Conservation (phyloP, 345 rosid species). For the Nasturtium officinale region DNA sequence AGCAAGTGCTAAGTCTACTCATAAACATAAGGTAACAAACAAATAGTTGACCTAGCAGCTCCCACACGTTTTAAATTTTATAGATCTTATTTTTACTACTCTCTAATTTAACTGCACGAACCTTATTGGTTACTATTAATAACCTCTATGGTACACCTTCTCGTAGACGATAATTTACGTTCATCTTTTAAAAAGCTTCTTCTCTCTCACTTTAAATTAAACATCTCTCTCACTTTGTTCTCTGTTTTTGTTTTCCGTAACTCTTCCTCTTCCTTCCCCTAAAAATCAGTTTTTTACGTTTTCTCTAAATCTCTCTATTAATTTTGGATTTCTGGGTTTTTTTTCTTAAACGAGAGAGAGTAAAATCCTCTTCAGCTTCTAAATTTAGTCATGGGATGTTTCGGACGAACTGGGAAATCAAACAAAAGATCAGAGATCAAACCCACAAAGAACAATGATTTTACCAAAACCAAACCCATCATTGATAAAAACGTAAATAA, state of each 20-base stretch:
- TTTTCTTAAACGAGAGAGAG: no score
- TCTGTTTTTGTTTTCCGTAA: neutral
- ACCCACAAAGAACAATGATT: slow-evolving; percentile 15
- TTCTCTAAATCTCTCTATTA: neutral
- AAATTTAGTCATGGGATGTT: slow-evolving; percentile 62
- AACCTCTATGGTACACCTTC: neutral
- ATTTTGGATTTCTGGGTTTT: neutral
- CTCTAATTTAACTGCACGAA: no score
- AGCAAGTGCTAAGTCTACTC: no score
- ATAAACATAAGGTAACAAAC: no score
- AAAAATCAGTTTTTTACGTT: neutral
- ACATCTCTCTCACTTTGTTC: slow-evolving; percentile 23
- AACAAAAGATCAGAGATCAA: slow-evolving; percentile 46
- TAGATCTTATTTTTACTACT: no score
- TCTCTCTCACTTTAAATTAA: slow-evolving; percentile 1
- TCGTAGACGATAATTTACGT: slow-evolving; percentile 2
- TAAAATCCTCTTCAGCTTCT: no score
- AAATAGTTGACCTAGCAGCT: no score
- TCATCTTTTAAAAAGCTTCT: slow-evolving; percentile 8
- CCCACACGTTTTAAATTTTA: no score
- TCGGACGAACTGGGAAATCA: slow-evolving; percentile 53
- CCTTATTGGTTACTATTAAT: slow-evolving; percentile 1
- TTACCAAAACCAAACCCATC: slow-evolving; percentile 1
- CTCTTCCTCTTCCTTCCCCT: slow-evolving; percentile 18
- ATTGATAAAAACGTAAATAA: slow-evolving; percentile 8